Evolutionary conservation across 495 filamentous ascomycete genomes (phyloP), one percentile per base, ranked within the genome.

Genomic region (Pseudoneurospora amorphoporcata): DNA sequence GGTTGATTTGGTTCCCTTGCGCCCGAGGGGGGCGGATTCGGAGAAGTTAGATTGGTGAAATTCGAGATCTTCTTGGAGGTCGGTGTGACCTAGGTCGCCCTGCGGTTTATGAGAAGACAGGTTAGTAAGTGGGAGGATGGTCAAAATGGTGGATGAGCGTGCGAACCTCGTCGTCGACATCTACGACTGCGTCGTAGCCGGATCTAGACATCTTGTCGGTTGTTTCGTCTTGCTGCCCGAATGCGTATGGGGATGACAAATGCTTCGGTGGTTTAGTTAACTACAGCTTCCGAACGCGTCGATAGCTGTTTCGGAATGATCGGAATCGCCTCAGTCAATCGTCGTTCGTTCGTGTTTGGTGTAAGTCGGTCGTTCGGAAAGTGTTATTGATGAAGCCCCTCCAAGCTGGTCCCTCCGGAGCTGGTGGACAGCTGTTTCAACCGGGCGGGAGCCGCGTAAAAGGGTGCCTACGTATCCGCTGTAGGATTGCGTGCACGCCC

Each of bases 31-130:
- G 73, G 86, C 80, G 80, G 81, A 89, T 85, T 82, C 81, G 74
- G 77, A 80, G 81, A 86, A 87, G 79, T 82, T 87, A 58, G 94
- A 97, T 76, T 92, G 90, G 87, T 99, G 95, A 85, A 99, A 99
- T 87, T 98, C 96, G 75, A 98, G 94, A 84, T 98, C 96, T 79
- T 97, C 94, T 86, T 98, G 92, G 14, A 98, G 90, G 82, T 99
- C 95, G 41, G 95, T 98, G 83, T 98, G 93, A 77, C 95, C 95
- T 73, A 99, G 91, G 84, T 99, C 95, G 81, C 95, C 95, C 93
- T 98, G 76, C 69, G 42, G 12, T 29, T 14, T n/a, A 23, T 12
- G 1, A 35, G 17, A 12, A 70, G 43, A 16, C 16, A n/a, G 68
- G 39, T 38, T 58, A 23, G 71, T 39, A 23, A 39, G 42, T 5